A percentile compares a stretch with the other conserved stretches of the same genome.
These are phyloP conservation scores for Saccharomycopsis malanga DNA, from an alignment of 805 yeast genomes.

Conservation along the genomic window DNA sequence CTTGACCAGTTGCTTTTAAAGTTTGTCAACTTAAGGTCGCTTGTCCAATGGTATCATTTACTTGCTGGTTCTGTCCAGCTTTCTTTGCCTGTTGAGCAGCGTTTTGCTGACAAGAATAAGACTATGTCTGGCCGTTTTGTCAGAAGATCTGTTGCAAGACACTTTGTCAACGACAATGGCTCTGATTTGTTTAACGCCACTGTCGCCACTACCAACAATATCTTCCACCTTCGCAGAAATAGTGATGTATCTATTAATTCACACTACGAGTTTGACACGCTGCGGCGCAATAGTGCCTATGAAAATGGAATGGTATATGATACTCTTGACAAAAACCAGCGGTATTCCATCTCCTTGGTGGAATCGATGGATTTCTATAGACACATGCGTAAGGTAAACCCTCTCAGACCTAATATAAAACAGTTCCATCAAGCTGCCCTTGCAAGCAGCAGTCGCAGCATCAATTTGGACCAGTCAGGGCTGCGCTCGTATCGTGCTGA, in stretches of 20 bases:
- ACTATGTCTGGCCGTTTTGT: constrained; percentile 10
- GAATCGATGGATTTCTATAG: constrained; percentile 14
- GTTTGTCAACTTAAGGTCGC: constrained; percentile 52
- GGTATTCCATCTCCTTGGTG: constrained; percentile 3
- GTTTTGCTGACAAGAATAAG: background rate
- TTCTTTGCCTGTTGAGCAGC: constrained; percentile 11
- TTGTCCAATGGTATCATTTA: constrained; percentile 57
- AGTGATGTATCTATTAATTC: background rate
- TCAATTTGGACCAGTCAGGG: background rate
- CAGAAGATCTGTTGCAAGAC: background rate
- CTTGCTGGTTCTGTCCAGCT: background rate
- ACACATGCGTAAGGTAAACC: constrained; percentile 4
- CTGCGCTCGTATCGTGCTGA: background rate
- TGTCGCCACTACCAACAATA: too few relatives aligned
- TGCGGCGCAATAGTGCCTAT: background rate
- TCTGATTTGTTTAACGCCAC: background rate
- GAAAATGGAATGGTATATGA: background rate
- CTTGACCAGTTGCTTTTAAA: constrained; percentile 72
- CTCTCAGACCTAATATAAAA: constrained; percentile 7
- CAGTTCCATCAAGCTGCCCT: constrained; percentile 6
- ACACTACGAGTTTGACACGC: background rate
- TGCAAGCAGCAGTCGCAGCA: background rate
- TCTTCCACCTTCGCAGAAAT: background rate
- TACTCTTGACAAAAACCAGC: background rate
- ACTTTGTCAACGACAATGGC: background rate